Conservation (phyloP, 306 rosid genomes). For the Sindora glabra region DNA sequence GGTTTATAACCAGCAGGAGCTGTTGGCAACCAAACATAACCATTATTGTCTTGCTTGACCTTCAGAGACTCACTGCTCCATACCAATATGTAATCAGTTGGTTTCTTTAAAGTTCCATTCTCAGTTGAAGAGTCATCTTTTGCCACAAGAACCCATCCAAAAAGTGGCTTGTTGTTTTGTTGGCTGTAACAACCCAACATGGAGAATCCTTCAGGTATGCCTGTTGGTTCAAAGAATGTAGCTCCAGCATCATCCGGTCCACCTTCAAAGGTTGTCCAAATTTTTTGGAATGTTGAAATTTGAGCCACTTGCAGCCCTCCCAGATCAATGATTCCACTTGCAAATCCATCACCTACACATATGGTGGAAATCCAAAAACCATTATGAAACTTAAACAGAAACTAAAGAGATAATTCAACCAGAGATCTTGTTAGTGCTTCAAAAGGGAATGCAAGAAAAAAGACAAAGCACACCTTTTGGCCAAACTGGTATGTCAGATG, state of each 20-base stretch:
- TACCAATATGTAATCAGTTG: slow-evolving; percentile 50
- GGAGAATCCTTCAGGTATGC: slow-evolving; percentile 48
- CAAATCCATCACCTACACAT: slow-evolving; percentile 49
- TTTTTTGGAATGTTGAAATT: slow-evolving; percentile 39
- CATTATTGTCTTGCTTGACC: slow-evolving; percentile 36
- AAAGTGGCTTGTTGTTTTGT: slow-evolving; percentile 51
- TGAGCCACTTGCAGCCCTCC: slow-evolving; percentile 54
- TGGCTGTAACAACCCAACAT: slow-evolving; percentile 58
- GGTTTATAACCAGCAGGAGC: slow-evolving; percentile 60
- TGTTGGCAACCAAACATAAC: slow-evolving; percentile 63
- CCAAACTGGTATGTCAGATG: slow-evolving; percentile 41
- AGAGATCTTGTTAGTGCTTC: background rate
- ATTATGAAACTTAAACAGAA: background rate
- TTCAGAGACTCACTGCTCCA: slow-evolving; percentile 43
- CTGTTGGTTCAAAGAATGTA: slow-evolving; percentile 61
- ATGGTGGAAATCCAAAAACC: background rate
- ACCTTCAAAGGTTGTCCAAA: slow-evolving; percentile 59
- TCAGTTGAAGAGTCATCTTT: slow-evolving; percentile 22
- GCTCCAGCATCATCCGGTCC: slow-evolving; percentile 62
- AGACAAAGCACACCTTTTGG: slow-evolving; percentile 24
- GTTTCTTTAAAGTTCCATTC: slow-evolving; percentile 26
- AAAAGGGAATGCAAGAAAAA: background rate
- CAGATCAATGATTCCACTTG: slow-evolving; percentile 47
- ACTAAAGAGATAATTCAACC: background rate
- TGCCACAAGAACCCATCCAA: slow-evolving; percentile 60